phyloP scores from a whole-genome alignment of 495 filamentous ascomycete species.

The Xylaria flabelliformis region DNA sequence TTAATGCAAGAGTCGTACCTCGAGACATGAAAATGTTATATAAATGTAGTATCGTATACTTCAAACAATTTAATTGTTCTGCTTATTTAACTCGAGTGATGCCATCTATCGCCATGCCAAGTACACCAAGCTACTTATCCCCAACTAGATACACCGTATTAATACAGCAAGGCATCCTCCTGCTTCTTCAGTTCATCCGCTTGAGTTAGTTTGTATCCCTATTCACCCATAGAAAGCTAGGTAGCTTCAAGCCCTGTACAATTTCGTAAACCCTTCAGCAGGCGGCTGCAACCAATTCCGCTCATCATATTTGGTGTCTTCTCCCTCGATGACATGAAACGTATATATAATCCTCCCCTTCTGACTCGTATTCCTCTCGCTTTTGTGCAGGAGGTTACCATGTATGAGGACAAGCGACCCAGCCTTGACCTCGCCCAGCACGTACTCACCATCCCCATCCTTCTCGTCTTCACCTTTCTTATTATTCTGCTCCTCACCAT shows the following conservation, averaged over 20 bases:
- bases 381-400: slow-evolving; percentile 95
- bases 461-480: slow-evolving; percentile 27
- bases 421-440: slow-evolving; percentile 80
- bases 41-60: not conserved
- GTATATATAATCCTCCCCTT: slow-evolving; percentile 95
- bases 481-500: slow-evolving; percentile 45
- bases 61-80: not conserved
- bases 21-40: not conserved
- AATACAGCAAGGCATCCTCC: slow-evolving; percentile 1
- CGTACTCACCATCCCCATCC: slow-evolving; percentile 55
- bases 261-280: slow-evolving; percentile 72
- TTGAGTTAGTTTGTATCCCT: not conserved
- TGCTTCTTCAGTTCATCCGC: not conserved
- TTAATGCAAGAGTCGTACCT: not conserved
- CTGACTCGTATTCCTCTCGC: slow-evolving; percentile 83
- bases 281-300: slow-evolving; percentile 93
- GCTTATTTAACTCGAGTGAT: not conserved
- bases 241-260: slow-evolving; percentile 51
- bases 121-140: not conserved
- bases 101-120: slow-evolving; percentile 6
- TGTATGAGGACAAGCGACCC: slow-evolving; percentile 93
- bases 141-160: slow-evolving; percentile 6
- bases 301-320: slow-evolving; percentile 75
- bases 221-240: not conserved
- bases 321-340: slow-evolving; percentile 94